Evolutionary conservation across 106 monocot genomes (phyloP).

Genomic region (Dendrobium catenatum): DNA sequence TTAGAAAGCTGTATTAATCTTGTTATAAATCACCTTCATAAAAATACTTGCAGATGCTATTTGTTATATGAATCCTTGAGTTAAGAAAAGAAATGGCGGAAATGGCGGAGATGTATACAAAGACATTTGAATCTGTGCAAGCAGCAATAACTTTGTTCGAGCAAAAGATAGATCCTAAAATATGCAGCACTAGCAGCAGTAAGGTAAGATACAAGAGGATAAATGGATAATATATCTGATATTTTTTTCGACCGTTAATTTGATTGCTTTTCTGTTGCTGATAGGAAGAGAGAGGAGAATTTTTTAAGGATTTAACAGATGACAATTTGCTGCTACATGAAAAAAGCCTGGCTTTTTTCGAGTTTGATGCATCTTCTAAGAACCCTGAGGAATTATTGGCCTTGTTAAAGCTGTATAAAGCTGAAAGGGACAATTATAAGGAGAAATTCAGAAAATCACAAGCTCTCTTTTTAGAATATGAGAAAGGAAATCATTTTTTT

Average conservation of each 20-base stretch:
- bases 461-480: constrained; percentile 2
- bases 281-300: constrained; percentile 7
- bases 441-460: constrained; percentile 21
- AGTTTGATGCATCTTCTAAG: constrained; percentile 17
- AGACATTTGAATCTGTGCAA: constrained; percentile 15
- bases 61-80: neutral
- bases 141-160: constrained; percentile 20
- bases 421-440: constrained; percentile 17
- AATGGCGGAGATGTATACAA: constrained; percentile 15
- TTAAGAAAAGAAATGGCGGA: constrained; percentile 11
- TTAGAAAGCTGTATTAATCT: too few relatives aligned
- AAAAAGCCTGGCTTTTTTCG: constrained; percentile 7
- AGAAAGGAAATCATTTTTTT: constrained; percentile 18
- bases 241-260: neutral
- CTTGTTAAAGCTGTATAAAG: constrained; percentile 9
- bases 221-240: neutral
- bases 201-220: neutral
- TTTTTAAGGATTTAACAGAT: constrained; percentile 18
- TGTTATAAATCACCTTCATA: neutral
- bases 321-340: constrained; percentile 12
- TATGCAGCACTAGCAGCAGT: neutral
- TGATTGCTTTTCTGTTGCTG: neutral
- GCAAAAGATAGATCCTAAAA: constrained; percentile 3
- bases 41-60: neutral
- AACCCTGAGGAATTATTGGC: constrained; percentile 10